Evolutionary conservation across 2,329 filamentous ascomycete genomes (phyloP), one percentile per base, ranked within the genome.

Genomic region (Elsinoe australis): DNA sequence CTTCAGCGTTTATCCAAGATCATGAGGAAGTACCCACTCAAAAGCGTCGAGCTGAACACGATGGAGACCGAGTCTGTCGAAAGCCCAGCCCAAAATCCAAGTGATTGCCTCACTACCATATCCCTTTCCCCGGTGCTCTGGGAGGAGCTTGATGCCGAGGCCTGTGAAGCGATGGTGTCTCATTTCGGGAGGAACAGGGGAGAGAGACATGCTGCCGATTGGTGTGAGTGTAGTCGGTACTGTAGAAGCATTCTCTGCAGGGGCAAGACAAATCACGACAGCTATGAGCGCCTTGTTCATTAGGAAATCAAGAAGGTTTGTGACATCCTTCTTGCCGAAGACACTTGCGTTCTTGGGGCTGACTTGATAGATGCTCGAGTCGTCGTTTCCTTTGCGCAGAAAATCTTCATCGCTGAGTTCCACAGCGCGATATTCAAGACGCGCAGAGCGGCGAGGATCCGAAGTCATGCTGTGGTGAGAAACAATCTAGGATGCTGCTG

Each of bases 71-170:
- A 63, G 70, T 14, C 60, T 59, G 3, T 57, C 54, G 52, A 76
- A 76, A 0, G 67, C 67, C 65, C 71, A 75, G 15, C 69, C 63
- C 3, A 73, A 53, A 1, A 59, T 64, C 71, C 71, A 76, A 19
- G 61, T 59, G 35, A 75, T 68, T 1, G 69, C 67, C 53, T 75
- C 72, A 5, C 54, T 55, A 1, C 72, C n/a, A n/a, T n/a, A n/a
- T n/a, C n/a, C n/a, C n/a, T n/a, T n/a, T n/a, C n/a, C n/a, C n/a
- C n/a, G n/a, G n/a, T n/a, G n/a, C n/a, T n/a, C n/a, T n/a, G n/a
- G n/a, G n/a, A n/a, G n/a, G n/a, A n/a, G n/a, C n/a, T n/a, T n/a
- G n/a, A n/a, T n/a, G n/a, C n/a, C n/a, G 5, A 73, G 58, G 31
- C 66, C 61, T 8, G 65, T 64, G 52, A 58, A 60, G 9, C 71